phyloP scores from a whole-genome alignment of 371 early-diverging fungal genomes.

The Syncephalastrum sp. region DNA sequence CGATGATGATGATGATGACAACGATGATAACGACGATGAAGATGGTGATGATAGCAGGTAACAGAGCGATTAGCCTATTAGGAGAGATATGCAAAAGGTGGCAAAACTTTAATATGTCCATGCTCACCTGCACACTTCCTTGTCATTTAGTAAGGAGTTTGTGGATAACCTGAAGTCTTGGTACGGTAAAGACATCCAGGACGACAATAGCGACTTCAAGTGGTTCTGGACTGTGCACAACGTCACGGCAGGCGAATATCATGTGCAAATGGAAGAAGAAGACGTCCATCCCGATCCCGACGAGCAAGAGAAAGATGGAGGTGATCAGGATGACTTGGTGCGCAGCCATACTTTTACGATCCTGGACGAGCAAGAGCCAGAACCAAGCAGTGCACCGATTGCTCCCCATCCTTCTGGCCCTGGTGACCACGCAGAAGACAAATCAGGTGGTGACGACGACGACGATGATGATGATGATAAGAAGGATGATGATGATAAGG shows the following conservation, averaged over 20 bases:
- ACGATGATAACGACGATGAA: conserved; percentile 4
- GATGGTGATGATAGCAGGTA: background rate
- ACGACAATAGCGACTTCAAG: conserved; percentile 14
- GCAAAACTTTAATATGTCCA: background rate
- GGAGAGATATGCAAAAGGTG: conserved; percentile 2
- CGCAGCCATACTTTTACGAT: conserved; percentile 17
- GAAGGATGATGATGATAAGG: background rate
- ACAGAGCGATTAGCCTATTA: background rate
- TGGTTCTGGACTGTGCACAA: conserved; percentile 16
- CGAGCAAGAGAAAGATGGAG: conserved; percentile 4
- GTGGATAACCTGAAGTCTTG: conserved; percentile 11
- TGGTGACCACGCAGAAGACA: background rate
- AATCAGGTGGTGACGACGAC: background rate
- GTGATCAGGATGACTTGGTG: conserved; percentile 4
- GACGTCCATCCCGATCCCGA: background rate
- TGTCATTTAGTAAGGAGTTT: background rate
- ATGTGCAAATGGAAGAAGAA: conserved; percentile 16
- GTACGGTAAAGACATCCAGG: conserved; percentile 12
- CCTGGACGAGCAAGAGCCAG: background rate
- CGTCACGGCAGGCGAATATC: conserved; percentile 12
- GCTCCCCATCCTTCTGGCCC: background rate
- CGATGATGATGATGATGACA: conserved; percentile 7
- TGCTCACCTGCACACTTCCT: background rate
- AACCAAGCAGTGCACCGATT: background rate
- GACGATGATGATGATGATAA: background rate